These are phyloP conservation scores for Kalmusia sp. DNA, from an alignment of 2,329 filamentous ascomycete species.

Conservation along the genomic window DNA sequence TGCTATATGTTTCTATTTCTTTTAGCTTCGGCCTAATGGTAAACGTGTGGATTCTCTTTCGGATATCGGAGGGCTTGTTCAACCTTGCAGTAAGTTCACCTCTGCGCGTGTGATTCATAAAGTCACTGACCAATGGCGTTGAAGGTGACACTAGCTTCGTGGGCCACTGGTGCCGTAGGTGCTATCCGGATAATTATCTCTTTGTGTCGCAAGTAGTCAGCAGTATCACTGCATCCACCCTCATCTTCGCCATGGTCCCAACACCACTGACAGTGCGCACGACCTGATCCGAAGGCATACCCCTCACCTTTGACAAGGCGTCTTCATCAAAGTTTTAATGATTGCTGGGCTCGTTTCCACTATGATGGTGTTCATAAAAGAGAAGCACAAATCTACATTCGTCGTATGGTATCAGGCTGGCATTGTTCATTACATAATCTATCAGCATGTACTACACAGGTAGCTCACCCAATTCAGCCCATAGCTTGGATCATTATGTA, in stretches of 20 bases:
- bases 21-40: slow-evolving; percentile 34
- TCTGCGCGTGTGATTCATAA: background rate
- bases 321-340: slow-evolving; percentile 42
- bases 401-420: slow-evolving; percentile 75
- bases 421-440: slow-evolving; percentile 69
- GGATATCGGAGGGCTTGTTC: slow-evolving; percentile 23
- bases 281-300: slow-evolving; percentile 45
- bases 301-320: slow-evolving; percentile 47
- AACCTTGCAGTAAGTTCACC: slow-evolving; percentile 12
- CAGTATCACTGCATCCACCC: slow-evolving; percentile 14
- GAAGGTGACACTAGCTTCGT: slow-evolving; percentile 2
- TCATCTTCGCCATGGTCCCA: slow-evolving; percentile 43
- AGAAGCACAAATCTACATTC: slow-evolving; percentile 76
- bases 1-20: slow-evolving; percentile 32
- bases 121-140: background rate
- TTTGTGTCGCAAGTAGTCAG: slow-evolving; percentile 1
- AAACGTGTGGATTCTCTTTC: slow-evolving; percentile 37
- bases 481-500: slow-evolving; percentile 56
- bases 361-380: slow-evolving; percentile 68
- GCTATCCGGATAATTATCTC: background rate
- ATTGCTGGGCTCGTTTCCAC: slow-evolving; percentile 48
- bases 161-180: background rate
- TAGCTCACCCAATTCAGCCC: slow-evolving; percentile 55
- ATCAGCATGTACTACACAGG: slow-evolving; percentile 58
- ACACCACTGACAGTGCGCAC: slow-evolving; percentile 50